These are phyloP conservation scores for Lanmaoa rubissima DNA, from an alignment of 768 basidiomycete genomes.

Conservation along the genomic window DNA sequence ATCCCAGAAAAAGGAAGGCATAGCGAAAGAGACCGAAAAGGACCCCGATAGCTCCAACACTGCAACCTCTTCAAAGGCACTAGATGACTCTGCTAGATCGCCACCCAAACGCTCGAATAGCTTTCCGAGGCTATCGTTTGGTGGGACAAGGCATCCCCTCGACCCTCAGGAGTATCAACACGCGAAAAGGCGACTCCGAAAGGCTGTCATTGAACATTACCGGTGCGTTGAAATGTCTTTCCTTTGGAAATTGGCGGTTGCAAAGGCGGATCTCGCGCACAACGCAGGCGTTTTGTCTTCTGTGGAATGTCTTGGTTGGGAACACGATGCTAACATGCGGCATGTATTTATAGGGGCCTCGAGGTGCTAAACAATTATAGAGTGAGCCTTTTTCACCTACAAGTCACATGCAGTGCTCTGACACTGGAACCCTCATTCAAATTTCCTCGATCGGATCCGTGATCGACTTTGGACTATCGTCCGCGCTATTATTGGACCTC, in stretches of 20 bases:
- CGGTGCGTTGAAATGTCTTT: constrained; percentile 38
- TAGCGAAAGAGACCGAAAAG: background rate
- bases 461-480: background rate
- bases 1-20: background rate
- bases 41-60: background rate
- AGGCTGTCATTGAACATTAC: constrained; percentile 81
- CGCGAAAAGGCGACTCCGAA: constrained; percentile 81
- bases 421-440: background rate
- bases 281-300: background rate
- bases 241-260: background rate
- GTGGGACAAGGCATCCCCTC: constrained; percentile 21
- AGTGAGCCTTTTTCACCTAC: constrained; percentile 34
- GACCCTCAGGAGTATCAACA: constrained; percentile 77
- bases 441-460: background rate
- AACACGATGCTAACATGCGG: constrained; percentile 7
- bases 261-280: background rate
- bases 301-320: background rate
- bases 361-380: constrained; percentile 90
- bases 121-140: background rate
- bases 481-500: background rate
- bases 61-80: background rate
- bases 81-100: background rate
- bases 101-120: constrained; percentile 1
- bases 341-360: constrained; percentile 48
- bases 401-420: background rate